Evolutionary conservation across 805 yeast species (phyloP).

Genomic region (Wickerhamiella hasegawae): DNA sequence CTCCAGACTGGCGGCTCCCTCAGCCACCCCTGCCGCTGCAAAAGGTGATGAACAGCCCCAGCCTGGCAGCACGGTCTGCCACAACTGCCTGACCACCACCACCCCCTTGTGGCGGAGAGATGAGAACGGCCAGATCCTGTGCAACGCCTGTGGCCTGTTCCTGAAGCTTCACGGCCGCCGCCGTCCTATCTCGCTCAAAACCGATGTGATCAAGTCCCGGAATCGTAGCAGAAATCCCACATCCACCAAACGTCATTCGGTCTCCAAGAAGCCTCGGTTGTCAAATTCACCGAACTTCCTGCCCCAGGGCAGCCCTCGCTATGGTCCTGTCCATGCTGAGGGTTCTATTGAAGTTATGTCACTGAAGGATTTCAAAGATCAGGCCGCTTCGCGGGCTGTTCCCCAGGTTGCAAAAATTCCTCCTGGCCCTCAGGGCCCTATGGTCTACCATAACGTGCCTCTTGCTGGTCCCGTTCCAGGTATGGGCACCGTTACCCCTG

Average conservation of each 20-base stretch:
- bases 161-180: constrained; percentile 84
- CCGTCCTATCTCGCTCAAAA: constrained; percentile 77
- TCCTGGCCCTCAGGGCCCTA: neutral
- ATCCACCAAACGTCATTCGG: constrained; percentile 2
- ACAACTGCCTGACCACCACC: constrained; percentile 80
- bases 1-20: constrained; percentile 5
- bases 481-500: neutral
- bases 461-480: neutral
- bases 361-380: neutral
- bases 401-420: no score
- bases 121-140: constrained; percentile 75
- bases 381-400: neutral
- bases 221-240: constrained; percentile 32
- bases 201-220: constrained; percentile 83
- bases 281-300: neutral
- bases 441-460: no score
- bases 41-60: constrained; percentile 6
- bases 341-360: neutral
- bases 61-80: constrained; percentile 30
- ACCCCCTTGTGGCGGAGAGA: constrained; percentile 95
- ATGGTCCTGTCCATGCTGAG: neutral
- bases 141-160: constrained; percentile 89
- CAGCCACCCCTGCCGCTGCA: constrained; percentile 6
- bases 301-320: neutral
- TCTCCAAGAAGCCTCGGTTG: constrained; percentile 1